Conservation (phyloP, 495 filamentous ascomycete species). For the Penicillium coffeae region DNA sequence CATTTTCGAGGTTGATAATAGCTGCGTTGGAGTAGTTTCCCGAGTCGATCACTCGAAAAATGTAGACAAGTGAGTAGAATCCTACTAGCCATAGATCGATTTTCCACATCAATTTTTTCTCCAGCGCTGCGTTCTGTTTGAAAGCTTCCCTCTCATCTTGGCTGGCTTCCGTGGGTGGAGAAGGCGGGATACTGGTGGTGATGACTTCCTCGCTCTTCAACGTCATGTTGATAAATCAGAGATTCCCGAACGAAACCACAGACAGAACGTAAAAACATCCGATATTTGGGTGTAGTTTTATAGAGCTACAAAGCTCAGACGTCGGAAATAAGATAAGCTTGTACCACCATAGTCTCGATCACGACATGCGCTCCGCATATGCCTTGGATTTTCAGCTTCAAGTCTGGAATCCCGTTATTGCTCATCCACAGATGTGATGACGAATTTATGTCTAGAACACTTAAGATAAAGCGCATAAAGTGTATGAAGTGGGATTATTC, state of each 20-base stretch:
- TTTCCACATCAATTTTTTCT: constrained; percentile 33
- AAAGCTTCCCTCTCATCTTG: neutral
- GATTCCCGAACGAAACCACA: neutral
- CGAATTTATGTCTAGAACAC: neutral
- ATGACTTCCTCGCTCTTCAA: constrained; percentile 4
- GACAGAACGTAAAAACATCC: neutral
- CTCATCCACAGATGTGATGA: neutral
- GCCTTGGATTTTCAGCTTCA: neutral
- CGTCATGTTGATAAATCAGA: constrained; percentile 4
- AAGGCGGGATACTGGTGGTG: constrained; percentile 5
- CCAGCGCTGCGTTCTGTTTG: constrained; percentile 11
- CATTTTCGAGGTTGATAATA: constrained; percentile 45
- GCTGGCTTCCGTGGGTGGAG: constrained; percentile 2
- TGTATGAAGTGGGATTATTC: too few species aligned
- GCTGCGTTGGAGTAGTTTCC: constrained; percentile 43
- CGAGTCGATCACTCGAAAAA: constrained; percentile 39
- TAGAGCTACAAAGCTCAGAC: neutral
- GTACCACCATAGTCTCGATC: constrained; percentile 23
- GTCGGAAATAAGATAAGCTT: constrained; percentile 5
- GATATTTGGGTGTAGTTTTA: neutral
- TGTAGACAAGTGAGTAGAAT: constrained; percentile 41
- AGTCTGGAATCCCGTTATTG: neutral
- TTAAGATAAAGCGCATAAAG: too few species aligned
- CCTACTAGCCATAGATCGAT: constrained; percentile 41
- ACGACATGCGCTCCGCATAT: constrained; percentile 17